Conservation (phyloP, 2,329 filamentous ascomycete species). For the Exophiala sideris region DNA sequence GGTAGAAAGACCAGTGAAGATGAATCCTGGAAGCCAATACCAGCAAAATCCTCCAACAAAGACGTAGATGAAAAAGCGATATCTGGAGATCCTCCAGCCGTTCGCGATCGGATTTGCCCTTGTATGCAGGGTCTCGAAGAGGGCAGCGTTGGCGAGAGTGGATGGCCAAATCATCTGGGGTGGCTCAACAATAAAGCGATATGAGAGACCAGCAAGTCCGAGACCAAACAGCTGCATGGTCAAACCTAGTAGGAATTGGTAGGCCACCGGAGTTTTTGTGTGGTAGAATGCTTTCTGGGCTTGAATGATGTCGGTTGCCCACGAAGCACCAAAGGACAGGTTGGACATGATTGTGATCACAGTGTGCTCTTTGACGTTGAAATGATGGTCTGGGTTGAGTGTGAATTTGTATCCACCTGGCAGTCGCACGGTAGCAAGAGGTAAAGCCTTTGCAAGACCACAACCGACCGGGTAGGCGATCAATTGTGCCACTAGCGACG, state of each 20-base stretch:
- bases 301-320: slow-evolving; percentile 81
- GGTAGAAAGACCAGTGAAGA: slow-evolving; percentile 80
- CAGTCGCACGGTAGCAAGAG: slow-evolving; percentile 52
- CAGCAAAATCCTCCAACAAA: slow-evolving; percentile 70
- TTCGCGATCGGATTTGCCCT: slow-evolving; percentile 76
- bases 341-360: slow-evolving; percentile 88
- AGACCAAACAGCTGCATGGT: slow-evolving; percentile 85
- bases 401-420: too few relatives aligned
- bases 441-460: slow-evolving; percentile 66
- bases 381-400: slow-evolving; percentile 67
- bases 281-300: slow-evolving; percentile 87
- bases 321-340: slow-evolving; percentile 82
- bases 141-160: slow-evolving; percentile 79
- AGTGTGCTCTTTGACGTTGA: slow-evolving; percentile 86
- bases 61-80: slow-evolving; percentile 76
- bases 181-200: slow-evolving; percentile 76
- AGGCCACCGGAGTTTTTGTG: slow-evolving; percentile 69
- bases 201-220: slow-evolving; percentile 75
- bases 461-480: slow-evolving; percentile 77
- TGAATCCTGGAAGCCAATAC: slow-evolving; percentile 77
- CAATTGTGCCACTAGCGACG: slow-evolving; percentile 78
- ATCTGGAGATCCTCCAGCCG: slow-evolving; percentile 76
- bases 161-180: slow-evolving; percentile 90
- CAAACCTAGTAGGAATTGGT: slow-evolving; percentile 78
- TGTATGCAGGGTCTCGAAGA: slow-evolving; percentile 82